phyloP scores from a whole-genome alignment of 2,329 filamentous ascomycete species.

The Aureobasidium pullulans region DNA sequence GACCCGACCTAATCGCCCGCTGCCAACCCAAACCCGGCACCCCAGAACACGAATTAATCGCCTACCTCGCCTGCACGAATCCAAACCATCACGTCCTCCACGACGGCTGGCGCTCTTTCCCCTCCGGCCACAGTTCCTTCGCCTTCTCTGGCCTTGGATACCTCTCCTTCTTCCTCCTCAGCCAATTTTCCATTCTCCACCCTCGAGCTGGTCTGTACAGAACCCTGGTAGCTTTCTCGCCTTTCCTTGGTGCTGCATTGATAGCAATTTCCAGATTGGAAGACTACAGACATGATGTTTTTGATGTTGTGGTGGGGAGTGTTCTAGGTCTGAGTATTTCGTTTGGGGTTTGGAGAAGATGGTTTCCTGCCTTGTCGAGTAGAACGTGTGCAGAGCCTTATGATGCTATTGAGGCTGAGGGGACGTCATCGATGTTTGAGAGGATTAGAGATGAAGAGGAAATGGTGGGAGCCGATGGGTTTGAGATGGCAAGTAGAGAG shows the following conservation, averaged over 20 bases:
- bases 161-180: conserved; percentile 46
- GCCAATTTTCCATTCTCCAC: conserved; percentile 54
- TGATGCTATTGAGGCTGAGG: conserved; percentile 29
- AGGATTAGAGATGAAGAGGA: conserved; percentile 42
- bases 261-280: conserved; percentile 56
- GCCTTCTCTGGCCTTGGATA: conserved; percentile 74
- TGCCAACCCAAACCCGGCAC: conserved; percentile 64
- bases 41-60: conserved; percentile 48
- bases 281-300: conserved; percentile 59
- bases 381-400: conserved; percentile 47
- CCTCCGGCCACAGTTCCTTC: conserved; percentile 72
- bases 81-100: conserved; percentile 61
- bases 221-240: conserved; percentile 48
- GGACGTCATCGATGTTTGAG: conserved; percentile 30
- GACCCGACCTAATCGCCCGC: conserved; percentile 81
- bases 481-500: conserved; percentile 9
- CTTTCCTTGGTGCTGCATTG: conserved; percentile 50
- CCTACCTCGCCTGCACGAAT: conserved; percentile 65
- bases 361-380: conserved; percentile 50
- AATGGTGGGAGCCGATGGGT: conserved; percentile 13
- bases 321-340: conserved; percentile 48
- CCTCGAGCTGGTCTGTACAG: conserved; percentile 51
- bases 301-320: conserved; percentile 52
- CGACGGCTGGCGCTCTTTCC: conserved; percentile 79
- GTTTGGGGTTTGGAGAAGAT: conserved; percentile 53